These are phyloP conservation scores for Cryptosporidium tyzzeri DNA, from an alignment of 169 alveolate genomes.

Conservation along the genomic window DNA sequence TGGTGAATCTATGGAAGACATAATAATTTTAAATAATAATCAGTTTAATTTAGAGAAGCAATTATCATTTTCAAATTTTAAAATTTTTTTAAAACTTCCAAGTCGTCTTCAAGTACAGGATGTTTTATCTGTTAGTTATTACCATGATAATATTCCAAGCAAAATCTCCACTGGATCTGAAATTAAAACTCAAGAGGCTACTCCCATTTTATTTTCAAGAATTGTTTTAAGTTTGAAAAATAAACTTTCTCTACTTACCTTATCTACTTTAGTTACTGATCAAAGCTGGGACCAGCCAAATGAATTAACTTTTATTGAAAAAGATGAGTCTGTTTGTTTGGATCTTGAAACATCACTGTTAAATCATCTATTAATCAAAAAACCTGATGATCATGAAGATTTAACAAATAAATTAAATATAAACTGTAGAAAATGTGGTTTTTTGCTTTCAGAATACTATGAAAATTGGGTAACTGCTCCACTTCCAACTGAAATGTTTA, in stretches of 20 bases:
- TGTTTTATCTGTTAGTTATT: slow-evolving; percentile 38
- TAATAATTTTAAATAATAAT: no score
- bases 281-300: not conserved
- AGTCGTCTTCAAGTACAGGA: slow-evolving; percentile 3
- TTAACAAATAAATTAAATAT: not conserved
- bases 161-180: not conserved
- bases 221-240: slow-evolving; percentile 6
- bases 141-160: not conserved
- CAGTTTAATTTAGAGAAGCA: not conserved
- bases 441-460: not conserved
- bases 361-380: no score
- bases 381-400: not conserved
- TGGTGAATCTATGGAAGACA: not conserved
- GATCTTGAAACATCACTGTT: slow-evolving; percentile 11
- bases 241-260: not conserved
- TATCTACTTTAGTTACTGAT: slow-evolving; percentile 14
- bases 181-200: not conserved
- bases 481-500: slow-evolving; percentile 61
- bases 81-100: slow-evolving; percentile 24
- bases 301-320: not conserved
- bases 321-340: slow-evolving; percentile 6
- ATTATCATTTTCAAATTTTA: not conserved
- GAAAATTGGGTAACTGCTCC: slow-evolving; percentile 39
- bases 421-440: slow-evolving; percentile 8
- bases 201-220: not conserved